Percentiles rank a stretch among this genome's conserved stretches.
Conservation (phyloP, 2,329 filamentous ascomycete species). For the Beauveria pseudobassiana region DNA sequence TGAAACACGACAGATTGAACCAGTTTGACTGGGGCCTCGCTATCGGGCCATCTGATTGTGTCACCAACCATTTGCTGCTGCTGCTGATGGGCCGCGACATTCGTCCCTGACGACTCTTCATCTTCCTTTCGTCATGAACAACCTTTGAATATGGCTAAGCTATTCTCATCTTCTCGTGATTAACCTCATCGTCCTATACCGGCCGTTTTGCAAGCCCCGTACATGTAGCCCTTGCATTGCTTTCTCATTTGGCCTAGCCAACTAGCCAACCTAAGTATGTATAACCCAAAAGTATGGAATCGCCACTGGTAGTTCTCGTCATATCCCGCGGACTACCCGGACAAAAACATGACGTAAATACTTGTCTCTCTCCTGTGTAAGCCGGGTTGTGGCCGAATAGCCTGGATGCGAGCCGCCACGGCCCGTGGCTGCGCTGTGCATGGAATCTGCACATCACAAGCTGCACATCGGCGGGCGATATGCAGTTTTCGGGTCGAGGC, state of each 20-base stretch:
- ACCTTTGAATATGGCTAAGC: not conserved
- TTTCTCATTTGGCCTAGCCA: not conserved
- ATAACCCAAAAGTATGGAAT: not conserved
- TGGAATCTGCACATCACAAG: not conserved
- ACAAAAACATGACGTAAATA: too few species aligned
- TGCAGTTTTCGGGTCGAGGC: not conserved
- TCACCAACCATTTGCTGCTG: not conserved
- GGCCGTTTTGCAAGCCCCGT: too few species aligned
- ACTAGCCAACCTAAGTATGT: not conserved
- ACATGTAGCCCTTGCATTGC: not conserved
- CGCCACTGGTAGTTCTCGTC: not conserved
- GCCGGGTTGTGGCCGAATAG: too few species aligned
- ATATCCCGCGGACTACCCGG: not conserved
- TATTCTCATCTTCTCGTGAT: too few species aligned
- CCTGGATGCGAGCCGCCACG: too few species aligned
- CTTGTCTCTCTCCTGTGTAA: too few species aligned
- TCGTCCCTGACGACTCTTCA: too few species aligned
- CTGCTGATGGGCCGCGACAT: not conserved
- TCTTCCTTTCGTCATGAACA: not conserved
- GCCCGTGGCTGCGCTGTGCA: not conserved
- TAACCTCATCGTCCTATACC: too few species aligned
- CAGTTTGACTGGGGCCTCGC: not conserved
- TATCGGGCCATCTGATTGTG: conserved; percentile 7
- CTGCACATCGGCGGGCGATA: not conserved
- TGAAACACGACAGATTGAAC: not conserved